Percentiles rank a stretch among this genome's conserved stretches.
These are phyloP conservation scores for Syzygium aqueum DNA, from an alignment of 345 rosid genomes.

Conservation along the genomic window DNA sequence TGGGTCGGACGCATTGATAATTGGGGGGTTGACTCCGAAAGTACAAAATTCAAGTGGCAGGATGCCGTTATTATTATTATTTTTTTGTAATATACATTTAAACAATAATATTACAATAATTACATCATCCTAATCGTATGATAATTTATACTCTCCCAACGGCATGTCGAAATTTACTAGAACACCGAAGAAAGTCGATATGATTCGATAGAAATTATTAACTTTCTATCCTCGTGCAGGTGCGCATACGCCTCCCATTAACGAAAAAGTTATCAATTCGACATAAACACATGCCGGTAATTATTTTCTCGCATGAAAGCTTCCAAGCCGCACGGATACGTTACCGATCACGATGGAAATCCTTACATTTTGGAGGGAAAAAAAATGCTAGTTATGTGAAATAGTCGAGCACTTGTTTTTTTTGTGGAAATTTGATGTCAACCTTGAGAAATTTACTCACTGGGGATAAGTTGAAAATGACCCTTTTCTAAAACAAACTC, in stretches of 20 bases:
- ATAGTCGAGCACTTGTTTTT: neutral
- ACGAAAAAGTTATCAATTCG: fast-evolving
- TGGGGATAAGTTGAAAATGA: neutral
- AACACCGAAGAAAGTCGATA: neutral
- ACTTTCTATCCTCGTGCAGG: fast-evolving
- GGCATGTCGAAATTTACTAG: neutral
- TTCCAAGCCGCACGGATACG: neutral
- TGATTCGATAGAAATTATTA: neutral
- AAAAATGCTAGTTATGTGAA: neutral
- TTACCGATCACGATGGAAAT: neutral
- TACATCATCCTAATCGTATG: fast-evolving
- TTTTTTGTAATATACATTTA: neutral
- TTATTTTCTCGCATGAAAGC: fast-evolving
- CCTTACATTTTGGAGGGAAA: neutral
- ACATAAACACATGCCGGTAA: neutral
- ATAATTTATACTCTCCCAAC: neutral
- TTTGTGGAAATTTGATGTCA: neutral
- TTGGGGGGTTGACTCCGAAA: neutral
- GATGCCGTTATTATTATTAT: no score
- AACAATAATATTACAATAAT: neutral
- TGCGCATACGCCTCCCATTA: fast-evolving
- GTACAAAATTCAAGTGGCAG: neutral
- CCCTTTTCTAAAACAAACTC: neutral
- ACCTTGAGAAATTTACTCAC: neutral
- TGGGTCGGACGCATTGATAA: neutral